phyloP scores from a whole-genome alignment of 2,329 filamentous ascomycete genomes.

The Fusarium sterilihyphosum region DNA sequence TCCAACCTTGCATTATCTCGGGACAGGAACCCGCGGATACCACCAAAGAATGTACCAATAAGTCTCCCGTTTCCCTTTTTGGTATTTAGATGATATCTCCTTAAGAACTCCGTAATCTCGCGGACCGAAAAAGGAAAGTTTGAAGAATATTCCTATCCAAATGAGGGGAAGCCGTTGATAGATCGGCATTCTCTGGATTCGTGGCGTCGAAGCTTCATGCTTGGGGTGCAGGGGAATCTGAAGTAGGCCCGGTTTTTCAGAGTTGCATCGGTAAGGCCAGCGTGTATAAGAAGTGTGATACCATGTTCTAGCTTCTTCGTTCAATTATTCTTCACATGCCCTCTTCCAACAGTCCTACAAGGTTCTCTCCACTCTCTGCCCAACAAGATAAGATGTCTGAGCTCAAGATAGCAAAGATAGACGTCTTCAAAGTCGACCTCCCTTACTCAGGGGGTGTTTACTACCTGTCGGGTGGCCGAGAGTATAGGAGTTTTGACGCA shows the following conservation, averaged over 20 bases:
- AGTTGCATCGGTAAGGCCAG: not conserved
- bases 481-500: conserved; percentile 27
- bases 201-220: not conserved
- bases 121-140: not conserved
- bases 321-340: not conserved
- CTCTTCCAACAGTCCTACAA: not conserved
- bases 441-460: conserved; percentile 30
- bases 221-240: not conserved
- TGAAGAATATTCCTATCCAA: not conserved
- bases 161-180: not conserved
- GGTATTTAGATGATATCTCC: not conserved
- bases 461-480: conserved; percentile 23
- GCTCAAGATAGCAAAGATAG: conserved; percentile 32
- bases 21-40: conserved; percentile 3
- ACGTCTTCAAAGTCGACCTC: conserved; percentile 26
- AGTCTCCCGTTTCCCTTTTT: not conserved
- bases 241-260: not conserved
- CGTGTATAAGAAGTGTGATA: not conserved
- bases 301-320: too few relatives aligned
- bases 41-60: not conserved
- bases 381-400: conserved; percentile 44
- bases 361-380: not conserved
- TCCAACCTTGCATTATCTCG: not conserved
- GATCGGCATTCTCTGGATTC: not conserved
- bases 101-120: not conserved